Evolutionary conservation across 1,284 basidiomycete genomes (phyloP), one percentile per base, ranked within the genome.

Genomic region (Phylloporus gajari): DNA sequence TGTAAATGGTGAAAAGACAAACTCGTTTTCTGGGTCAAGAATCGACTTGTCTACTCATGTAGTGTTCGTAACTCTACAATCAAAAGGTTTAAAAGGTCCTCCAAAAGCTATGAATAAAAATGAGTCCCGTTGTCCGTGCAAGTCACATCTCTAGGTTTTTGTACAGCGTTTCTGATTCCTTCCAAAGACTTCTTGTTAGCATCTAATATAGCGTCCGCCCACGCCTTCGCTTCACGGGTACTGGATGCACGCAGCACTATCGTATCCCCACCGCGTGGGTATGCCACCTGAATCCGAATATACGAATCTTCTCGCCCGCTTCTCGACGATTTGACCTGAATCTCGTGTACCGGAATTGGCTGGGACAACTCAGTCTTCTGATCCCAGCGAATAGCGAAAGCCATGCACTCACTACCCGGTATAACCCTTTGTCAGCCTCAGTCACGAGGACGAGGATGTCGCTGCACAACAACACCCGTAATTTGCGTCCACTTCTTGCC

Each of bases 361-460:
- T 91, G 76, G n/a, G 6, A 48, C 44, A 9, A 21, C 30, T 44
- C 70, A 68, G 46, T 62, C 42, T 67, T 40, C 44, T 48, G 21
- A 53, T 61, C 40, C 48, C 27, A 53, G 17, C 53, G 5, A 17
- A 27, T 25, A 25, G 32, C 23, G 42, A 38, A 62, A 32, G 42
- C 42, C 46, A 63, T 70, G 0, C 58, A 85, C 91, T 77, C 72
- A 95, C 95, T 90, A 95, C 94, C 58, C 93, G 90, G 81, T 97
- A 97, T 21, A 97, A 81, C 17, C 90, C 90, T 73, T 88, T 90
- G 35, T 88, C 88, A 5, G 82, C 81, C 44, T 91, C 90, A 75
- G 96, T 93, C 21, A 94, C 92, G 61, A 97, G 85, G 3, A 96
- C 91, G 56, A 96, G 79, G 62, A 95, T 92, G 77, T 96, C 94